phyloP scores from a whole-genome alignment of 495 filamentous ascomycete genomes.

The Aspergillus carlsbadensis region DNA sequence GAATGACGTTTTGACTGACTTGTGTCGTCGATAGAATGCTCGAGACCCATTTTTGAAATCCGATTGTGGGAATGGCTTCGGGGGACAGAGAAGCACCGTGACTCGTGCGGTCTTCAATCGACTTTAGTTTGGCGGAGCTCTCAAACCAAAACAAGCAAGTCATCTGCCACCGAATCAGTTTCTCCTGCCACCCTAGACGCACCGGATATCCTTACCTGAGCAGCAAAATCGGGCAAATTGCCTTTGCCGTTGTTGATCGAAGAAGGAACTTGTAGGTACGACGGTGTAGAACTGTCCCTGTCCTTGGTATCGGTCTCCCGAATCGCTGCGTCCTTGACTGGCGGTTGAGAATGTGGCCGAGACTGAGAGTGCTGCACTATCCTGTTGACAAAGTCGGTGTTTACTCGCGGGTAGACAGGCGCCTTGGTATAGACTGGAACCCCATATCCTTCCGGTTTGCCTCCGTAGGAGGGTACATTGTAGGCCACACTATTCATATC shows the following conservation, averaged over 20 bases:
- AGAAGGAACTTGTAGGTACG: conserved; percentile 67
- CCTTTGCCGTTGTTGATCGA: conserved; percentile 73
- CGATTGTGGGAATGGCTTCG: conserved; percentile 71
- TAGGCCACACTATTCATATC: conserved; percentile 51
- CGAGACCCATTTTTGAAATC: conserved; percentile 93
- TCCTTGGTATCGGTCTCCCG: conserved; percentile 32
- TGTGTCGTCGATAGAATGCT: conserved; percentile 90
- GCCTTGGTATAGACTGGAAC: conserved; percentile 29
- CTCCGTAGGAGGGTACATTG: conserved; percentile 36
- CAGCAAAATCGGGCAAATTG: conserved; percentile 77
- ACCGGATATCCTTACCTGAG: conserved; percentile 55
- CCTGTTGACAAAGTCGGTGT: conserved; percentile 26
- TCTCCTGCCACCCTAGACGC: conserved; percentile 5
- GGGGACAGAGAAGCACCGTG: conserved; percentile 53
- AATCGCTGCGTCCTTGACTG: conserved; percentile 25
- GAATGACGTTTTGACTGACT: conserved; percentile 93
- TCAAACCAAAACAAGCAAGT: conserved; percentile 99
- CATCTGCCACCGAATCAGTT: conserved; percentile 57
- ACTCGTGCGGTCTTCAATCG: conserved; percentile 65
- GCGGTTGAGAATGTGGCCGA: conserved; percentile 25
- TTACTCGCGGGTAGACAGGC: conserved; percentile 26
- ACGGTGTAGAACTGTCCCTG: conserved; percentile 47
- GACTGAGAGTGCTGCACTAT: conserved; percentile 28
- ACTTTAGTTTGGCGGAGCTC: conserved; percentile 69
- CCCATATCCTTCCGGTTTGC: conserved; percentile 29